phyloP scores from a whole-genome alignment of 1,284 basidiomycete species.

The Rhizoctonia solani region DNA sequence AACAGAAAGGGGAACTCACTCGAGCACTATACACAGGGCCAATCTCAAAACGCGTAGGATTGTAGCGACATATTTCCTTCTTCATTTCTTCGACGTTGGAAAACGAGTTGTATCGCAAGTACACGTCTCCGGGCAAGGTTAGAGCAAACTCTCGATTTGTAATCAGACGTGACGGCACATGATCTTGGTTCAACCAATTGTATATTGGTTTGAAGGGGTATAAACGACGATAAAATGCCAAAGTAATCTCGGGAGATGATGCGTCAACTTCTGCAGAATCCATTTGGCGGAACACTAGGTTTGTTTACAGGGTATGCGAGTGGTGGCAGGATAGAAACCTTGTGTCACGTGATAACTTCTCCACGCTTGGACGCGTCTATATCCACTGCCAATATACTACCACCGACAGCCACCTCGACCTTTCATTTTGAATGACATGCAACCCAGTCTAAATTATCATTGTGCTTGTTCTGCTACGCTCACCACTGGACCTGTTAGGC shows the following conservation, averaged over 20 bases:
- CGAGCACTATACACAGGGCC: slow-evolving; percentile 91
- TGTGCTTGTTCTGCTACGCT: slow-evolving; percentile 12
- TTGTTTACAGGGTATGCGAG: not conserved
- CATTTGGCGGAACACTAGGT: slow-evolving; percentile 13
- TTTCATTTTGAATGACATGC: too few species aligned
- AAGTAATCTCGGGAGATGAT: slow-evolving; percentile 70
- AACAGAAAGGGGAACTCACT: slow-evolving; percentile 54
- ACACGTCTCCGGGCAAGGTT: slow-evolving; percentile 88
- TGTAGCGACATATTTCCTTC: slow-evolving; percentile 80
- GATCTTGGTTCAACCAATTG: slow-evolving; percentile 93
- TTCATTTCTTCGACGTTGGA: slow-evolving; percentile 85
- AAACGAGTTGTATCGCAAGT: slow-evolving; percentile 96
- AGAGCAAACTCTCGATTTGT: slow-evolving; percentile 97
- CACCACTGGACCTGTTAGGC: not conserved
- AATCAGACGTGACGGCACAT: slow-evolving; percentile 68
- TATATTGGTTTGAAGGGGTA: slow-evolving; percentile 96
- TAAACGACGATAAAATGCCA: slow-evolving; percentile 86
- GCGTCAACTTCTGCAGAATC: slow-evolving; percentile 43
- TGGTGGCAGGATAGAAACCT: too few species aligned
- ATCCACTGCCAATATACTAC: too few species aligned
- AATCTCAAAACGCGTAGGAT: slow-evolving; percentile 94
- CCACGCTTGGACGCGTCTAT: too few species aligned
- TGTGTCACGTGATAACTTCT: slow-evolving; percentile 23
- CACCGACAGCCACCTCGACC: not conserved
- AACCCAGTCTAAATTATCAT: slow-evolving; percentile 12